These are phyloP conservation scores for Liquidambar formosana DNA, from an alignment of 164 flowering plant species.

Conservation along the genomic window DNA sequence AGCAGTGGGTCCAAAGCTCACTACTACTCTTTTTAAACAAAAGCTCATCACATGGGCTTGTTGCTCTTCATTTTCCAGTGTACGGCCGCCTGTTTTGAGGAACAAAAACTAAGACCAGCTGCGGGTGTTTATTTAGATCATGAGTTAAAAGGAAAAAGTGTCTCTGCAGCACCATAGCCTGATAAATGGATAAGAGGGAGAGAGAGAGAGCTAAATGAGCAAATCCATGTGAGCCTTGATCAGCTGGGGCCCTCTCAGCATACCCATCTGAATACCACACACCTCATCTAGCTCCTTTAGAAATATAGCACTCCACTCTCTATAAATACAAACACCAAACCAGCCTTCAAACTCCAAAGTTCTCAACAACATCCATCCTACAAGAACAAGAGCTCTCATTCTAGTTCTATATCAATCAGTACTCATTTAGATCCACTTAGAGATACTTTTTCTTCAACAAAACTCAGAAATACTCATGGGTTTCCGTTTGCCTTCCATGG, in stretches of 20 bases:
- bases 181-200: no score
- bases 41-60: no score
- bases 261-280: neutral
- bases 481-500: slow-evolving; percentile 1
- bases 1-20: no score
- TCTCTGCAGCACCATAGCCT: neutral
- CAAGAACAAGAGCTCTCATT: no score
- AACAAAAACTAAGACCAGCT: no score
- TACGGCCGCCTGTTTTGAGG: no score
- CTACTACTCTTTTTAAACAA: no score
- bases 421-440: neutral
- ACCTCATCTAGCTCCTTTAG: neutral
- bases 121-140: neutral
- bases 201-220: neutral
- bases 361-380: neutral
- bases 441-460: neutral
- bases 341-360: neutral
- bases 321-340: neutral
- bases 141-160: neutral
- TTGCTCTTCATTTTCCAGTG: no score
- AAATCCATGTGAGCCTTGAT: slow-evolving; percentile 2
- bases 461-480: neutral
- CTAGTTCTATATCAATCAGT: neutral
- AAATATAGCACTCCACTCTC: neutral
- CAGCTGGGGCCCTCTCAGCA: neutral